A percentile compares a stretch with the other conserved stretches of the same genome.
Evolutionary conservation across 768 basidiomycete genomes (phyloP).

Genomic region (Tremella mesenterica): DNA sequence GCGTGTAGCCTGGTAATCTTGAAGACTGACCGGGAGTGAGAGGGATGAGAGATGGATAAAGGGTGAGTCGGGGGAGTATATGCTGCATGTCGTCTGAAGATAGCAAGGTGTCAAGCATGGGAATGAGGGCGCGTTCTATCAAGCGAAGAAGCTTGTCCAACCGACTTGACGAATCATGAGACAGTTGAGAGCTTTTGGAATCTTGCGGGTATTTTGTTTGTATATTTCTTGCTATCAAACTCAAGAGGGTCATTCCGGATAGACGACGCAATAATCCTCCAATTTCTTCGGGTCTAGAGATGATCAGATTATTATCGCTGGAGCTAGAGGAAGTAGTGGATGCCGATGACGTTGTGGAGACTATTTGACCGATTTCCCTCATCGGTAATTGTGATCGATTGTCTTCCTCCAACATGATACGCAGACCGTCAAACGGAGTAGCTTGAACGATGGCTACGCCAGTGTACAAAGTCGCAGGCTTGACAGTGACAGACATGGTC

Average conservation of each 20-base stretch:
- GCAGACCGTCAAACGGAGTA: conserved; percentile 44
- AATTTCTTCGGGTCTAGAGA: conserved; percentile 39
- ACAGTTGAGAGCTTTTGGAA: too few relatives aligned
- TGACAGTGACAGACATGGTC: conserved; percentile 21
- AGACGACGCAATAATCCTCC: conserved; percentile 40
- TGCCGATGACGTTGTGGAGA: conserved; percentile 13
- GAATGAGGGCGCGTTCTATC: conserved; percentile 39
- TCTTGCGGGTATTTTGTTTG: too few relatives aligned
- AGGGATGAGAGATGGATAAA: conserved; percentile 41
- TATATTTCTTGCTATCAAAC: conserved; percentile 32
- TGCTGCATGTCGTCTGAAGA: conserved; percentile 37
- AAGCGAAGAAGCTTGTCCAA: conserved; percentile 20
- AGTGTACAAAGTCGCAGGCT: conserved; percentile 39
- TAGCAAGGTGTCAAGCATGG: conserved; percentile 41
- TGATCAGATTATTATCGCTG: too few relatives aligned
- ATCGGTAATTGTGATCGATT: conserved; percentile 41
- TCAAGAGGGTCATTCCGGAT: conserved; percentile 39
- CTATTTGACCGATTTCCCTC: conserved; percentile 33
- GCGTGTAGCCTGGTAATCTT: conserved; percentile 11
- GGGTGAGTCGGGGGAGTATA: conserved; percentile 35
- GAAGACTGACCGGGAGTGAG: conserved; percentile 25
- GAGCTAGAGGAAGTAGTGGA: too few relatives aligned
- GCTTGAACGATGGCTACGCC: conserved; percentile 43
- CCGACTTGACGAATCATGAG: too few relatives aligned
- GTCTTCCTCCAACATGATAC: conserved; percentile 36